Base-by-base conservation (phyloP, 139 green algal species). In the Chlamydomonas eustigma region DNA sequence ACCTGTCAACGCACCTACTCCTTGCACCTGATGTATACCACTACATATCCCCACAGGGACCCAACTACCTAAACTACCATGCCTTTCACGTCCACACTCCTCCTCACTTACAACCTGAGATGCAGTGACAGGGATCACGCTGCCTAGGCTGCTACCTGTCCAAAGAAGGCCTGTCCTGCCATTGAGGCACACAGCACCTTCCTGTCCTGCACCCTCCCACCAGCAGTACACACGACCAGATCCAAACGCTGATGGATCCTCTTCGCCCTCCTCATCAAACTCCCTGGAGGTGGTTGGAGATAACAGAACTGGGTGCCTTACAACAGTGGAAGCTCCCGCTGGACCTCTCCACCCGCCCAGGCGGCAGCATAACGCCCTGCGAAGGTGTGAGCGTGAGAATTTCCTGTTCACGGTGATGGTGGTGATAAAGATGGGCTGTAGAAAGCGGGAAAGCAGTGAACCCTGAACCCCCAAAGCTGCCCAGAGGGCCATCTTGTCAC, bases 401-500 rank as follows among this genome's bases (percentile, higher is more conserved):
- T 75, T 75, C 6, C 68, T 32, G 3, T 58, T 4, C 68, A 75
- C 68, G 8, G 68, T 75, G 37, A 75, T 58, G 37, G 68, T 64
- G 18, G 32, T 38, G 4, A 33, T 24, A 4, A 5, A 5, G 24
- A 75, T n/a, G 68, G 25, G 65, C 37, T 4, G 12, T 38, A 75
- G 35, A 38, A 75, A 75, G 68, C 38, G 68, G 4, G 68, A 75
- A 4, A 75, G 68, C 37, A 75, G 68, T 6, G 68, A 37, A 33
- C 68, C 68, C 68, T 75, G 68, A 37, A 75, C 6, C 5, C 68
- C 68, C 35, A 75, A 28, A n/a, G 68, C 37, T 4, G 38, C 4
- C 68, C 68, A 75, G 37, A 75, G 38, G 12, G 68, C 68, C 35
- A 75, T 5, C 68, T 75, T 75, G 68, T 75, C 68, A 31, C 68